phyloP scores from a whole-genome alignment of 2,329 filamentous ascomycete species.

The Claviceps pazoutovae region DNA sequence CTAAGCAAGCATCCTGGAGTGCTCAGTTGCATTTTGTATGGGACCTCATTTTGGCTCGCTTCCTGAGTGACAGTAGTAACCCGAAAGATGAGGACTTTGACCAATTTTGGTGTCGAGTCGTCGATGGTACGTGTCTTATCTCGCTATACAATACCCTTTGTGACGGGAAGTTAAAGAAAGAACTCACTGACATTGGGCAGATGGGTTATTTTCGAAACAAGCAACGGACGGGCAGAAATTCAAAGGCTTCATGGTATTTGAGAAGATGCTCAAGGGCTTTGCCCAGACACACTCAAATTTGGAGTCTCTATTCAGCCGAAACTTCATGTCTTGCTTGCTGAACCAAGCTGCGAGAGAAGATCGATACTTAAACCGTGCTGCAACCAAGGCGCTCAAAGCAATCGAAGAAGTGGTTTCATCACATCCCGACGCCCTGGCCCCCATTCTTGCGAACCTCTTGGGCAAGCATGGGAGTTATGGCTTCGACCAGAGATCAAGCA shows the following conservation, averaged over 20 bases:
- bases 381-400: slow-evolving; percentile 59
- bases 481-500: slow-evolving; percentile 77
- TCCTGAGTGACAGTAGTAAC: slow-evolving; percentile 22
- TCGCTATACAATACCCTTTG: neutral
- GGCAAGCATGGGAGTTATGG: slow-evolving; percentile 56
- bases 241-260: slow-evolving; percentile 79
- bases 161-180: neutral
- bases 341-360: slow-evolving; percentile 71
- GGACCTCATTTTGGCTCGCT: slow-evolving; percentile 57
- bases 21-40: slow-evolving; percentile 78
- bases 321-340: slow-evolving; percentile 67
- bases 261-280: slow-evolving; percentile 51
- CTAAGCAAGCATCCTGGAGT: slow-evolving; percentile 60
- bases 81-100: slow-evolving; percentile 40
- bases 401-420: slow-evolving; percentile 52
- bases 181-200: slow-evolving; percentile 28
- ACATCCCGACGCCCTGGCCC: slow-evolving; percentile 43
- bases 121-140: slow-evolving; percentile 54
- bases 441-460: slow-evolving; percentile 54
- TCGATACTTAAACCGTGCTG: slow-evolving; percentile 66
- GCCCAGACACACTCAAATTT: slow-evolving; percentile 32
- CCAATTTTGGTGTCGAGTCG: slow-evolving; percentile 73
- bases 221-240: slow-evolving; percentile 83
- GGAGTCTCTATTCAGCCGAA: slow-evolving; percentile 61
- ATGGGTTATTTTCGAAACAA: slow-evolving; percentile 67